Base-by-base conservation (phyloP, 805 yeast species). In the Isabelozyma heimii region DNA sequence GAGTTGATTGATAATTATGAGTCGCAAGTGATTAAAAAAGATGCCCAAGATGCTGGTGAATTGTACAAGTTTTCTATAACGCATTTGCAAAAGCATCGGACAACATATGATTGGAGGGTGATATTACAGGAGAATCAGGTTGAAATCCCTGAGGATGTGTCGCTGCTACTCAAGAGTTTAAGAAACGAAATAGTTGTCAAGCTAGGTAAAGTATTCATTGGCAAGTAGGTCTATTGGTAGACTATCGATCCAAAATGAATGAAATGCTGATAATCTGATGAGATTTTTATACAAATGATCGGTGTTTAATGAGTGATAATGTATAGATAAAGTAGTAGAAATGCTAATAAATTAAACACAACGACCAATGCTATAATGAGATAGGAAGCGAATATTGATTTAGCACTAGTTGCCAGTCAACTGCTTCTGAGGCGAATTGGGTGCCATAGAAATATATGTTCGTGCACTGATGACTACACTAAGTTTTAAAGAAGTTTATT, bases 1-100 rank as follows among this genome's bases (percentile, higher is more conserved):
- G 79, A 73, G 48, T 62, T 72, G 47, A 64, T 74, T 41, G 76
- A 72, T 51, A 60, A 58, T 40, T 72, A 59, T 50, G 76, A 72
- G 50, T 42, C 47, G 16, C 64, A 58, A 30, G 51, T 50, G 2
- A 52, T 49, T 15, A 50, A 51, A 4, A 61, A 59, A 8, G 71
- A 67, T n/a, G 40, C 49, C 6, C 54, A 58, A 41, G 69, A 64
- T 16, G 69, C 66, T 6, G 68, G 66, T 30, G 59, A 59, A 7
- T 58, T 73, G 33, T 72, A 70, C 57, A 48, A 59, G 37, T 65
- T 59, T 48, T 58, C 73, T 7, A 59, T 67, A 5, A 60, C 56
- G 33, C 56, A 63, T 48, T 43, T 60, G 47, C 58, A 60, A 40
- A 47, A 43, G 3, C 52, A 51, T 2, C 47, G 57, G 5, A 42